Base-by-base conservation (phyloP, 768 basidiomycete species). In the Tricholoma flavovirens region DNA sequence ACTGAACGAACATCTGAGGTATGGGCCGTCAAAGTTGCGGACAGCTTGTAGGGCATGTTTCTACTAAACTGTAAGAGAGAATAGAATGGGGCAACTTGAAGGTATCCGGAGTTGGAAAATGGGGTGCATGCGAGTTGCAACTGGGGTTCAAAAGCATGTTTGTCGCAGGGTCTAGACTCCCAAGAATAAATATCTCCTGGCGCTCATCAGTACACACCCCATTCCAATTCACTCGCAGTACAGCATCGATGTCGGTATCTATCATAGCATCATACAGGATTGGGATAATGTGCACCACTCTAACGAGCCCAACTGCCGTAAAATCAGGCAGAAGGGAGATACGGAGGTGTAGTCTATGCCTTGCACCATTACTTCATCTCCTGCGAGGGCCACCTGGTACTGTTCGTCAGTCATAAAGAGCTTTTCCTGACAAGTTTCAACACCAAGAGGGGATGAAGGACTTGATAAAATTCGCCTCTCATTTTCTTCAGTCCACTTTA, bases 291-390 rank as follows among this genome's bases (percentile, higher is more conserved):
- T 90, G 74, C 86, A 86, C 88, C 87, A 83, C 84, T 51, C 83
- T 83, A 87, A 90, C 87, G 87, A 87, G 78, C 88, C 87, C 85
- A 79, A 75, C 67, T 66, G 76, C 77, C 75, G 81, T 82, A 63
- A 61, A 68, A 56, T 69, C 73, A 51, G 50, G 77, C 76, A 72
- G 75, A 69, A 79, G 84, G 87, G 84, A 87, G 88, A 90, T 90
- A 90, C 88, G 83, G 86, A 84, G 86, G 87, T 83, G 80, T 82
- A 84, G 75, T 78, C 80, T 87, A 89, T 88, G 87, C 87, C 84
- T 67, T 87, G 88, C 88, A 80, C 88, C 85, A 83, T 83, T 85
- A 86, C 66, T 90, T 84, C 83, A 87, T 90, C 86, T 90, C 85
- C 88, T 88, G 88, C 87, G 87, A 88, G 85, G 78, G 63, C 86